These are phyloP conservation scores for Eragrostis curvula DNA, from an alignment of 176 grass and related monocot species.

Conservation along the genomic window DNA sequence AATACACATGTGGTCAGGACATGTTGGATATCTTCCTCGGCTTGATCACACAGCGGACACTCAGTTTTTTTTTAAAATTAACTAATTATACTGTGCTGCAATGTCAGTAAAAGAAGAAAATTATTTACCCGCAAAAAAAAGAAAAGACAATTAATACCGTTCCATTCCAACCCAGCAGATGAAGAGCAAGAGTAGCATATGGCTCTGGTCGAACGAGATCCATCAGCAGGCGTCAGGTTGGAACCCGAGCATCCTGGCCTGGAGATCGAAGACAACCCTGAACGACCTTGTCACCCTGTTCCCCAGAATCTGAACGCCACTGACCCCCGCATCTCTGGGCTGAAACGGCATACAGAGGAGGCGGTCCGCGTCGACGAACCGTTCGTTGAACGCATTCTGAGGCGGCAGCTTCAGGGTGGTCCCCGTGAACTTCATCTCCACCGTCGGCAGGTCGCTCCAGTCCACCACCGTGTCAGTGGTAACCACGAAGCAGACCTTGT, in stretches of 20 bases:
- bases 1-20: too few relatives aligned
- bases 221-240: not conserved
- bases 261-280: not conserved
- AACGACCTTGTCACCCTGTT: not conserved
- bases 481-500: conserved; percentile 2
- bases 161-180: too few relatives aligned
- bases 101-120: too few relatives aligned
- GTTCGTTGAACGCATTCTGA: conserved; percentile 26
- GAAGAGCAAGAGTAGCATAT: too few relatives aligned
- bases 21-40: too few relatives aligned
- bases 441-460: conserved; percentile 10
- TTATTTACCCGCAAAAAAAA: too few relatives aligned
- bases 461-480: not conserved
- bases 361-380: not conserved
- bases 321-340: not conserved
- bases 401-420: conserved; percentile 32
- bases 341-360: conserved; percentile 22
- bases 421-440: conserved; percentile 37
- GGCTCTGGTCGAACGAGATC: not conserved
- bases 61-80: too few relatives aligned
- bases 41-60: too few relatives aligned
- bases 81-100: too few relatives aligned
- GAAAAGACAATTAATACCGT: too few relatives aligned
- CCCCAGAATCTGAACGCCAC: not conserved
- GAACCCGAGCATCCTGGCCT: not conserved